A percentile compares a stretch with the other conserved stretches of the same genome.
These are phyloP conservation scores for Monosporascus sp. DNA, from an alignment of 2,329 filamentous ascomycete genomes.

Conservation along the genomic window DNA sequence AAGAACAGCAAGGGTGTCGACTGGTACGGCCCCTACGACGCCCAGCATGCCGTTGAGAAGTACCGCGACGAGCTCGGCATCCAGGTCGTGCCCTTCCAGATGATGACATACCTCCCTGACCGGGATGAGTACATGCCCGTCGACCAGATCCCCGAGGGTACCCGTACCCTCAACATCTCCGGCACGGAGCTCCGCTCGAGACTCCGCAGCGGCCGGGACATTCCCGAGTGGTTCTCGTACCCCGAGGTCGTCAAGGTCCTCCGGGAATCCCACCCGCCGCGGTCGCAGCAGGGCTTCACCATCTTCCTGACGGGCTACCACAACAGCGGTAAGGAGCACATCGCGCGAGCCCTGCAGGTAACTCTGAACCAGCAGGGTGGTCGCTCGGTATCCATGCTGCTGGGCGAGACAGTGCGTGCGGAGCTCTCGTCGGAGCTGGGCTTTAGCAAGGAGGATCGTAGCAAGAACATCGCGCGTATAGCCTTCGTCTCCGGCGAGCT, in stretches of 20 bases:
- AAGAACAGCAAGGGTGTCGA: constrained; percentile 97
- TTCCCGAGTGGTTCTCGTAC: constrained; percentile 99
- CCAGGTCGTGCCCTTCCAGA: constrained; percentile 98
- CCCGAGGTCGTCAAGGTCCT: constrained; percentile 96
- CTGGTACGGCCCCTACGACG: constrained; percentile 97
- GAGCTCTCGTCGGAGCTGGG: constrained; percentile 94
- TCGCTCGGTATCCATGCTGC: constrained; percentile 85
- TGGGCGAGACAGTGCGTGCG: constrained; percentile 90
- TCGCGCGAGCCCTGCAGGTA: constrained; percentile 91
- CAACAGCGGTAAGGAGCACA: constrained; percentile 95
- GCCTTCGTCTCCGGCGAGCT: constrained; percentile 94
- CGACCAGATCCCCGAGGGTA: constrained; percentile 79
- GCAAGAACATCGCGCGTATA: constrained; percentile 93
- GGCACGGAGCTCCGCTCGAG: constrained; percentile 88
- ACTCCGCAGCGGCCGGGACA: constrained; percentile 85
- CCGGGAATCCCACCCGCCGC: constrained; percentile 90
- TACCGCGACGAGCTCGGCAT: constrained; percentile 96
- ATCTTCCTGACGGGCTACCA: constrained; percentile 96
- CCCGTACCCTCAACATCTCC: constrained; percentile 83
- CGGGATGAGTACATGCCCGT: constrained; percentile 92
- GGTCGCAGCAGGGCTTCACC: constrained; percentile 91
- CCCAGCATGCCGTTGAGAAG: constrained; percentile 92
- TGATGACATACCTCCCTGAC: constrained; percentile 98
- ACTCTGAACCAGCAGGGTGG: constrained; percentile 98
- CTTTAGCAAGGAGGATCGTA: constrained; percentile 87